Conservation (phyloP, 495 filamentous ascomycete species). For the Penicillium paxilli region DNA sequence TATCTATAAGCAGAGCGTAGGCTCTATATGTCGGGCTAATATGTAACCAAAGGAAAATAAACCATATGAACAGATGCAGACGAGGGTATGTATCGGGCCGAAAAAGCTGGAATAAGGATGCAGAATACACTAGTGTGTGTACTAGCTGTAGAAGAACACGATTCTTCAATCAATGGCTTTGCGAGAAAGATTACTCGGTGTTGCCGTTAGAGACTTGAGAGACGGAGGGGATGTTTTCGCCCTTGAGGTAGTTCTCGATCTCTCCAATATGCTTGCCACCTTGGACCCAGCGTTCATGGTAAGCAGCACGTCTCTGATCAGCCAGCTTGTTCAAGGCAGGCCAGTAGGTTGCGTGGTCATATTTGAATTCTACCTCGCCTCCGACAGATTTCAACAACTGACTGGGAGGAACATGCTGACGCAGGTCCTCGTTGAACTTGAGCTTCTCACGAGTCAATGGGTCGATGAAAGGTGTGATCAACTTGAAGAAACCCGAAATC, state of each 20-base stretch:
- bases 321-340: constrained; percentile 73
- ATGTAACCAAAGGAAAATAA: neutral
- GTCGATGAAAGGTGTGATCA: constrained; percentile 95
- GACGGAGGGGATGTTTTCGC: constrained; percentile 49
- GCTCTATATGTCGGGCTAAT: no score
- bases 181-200: neutral
- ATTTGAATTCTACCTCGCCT: constrained; percentile 71
- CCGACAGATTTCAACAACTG: constrained; percentile 70
- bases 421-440: constrained; percentile 89
- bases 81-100: neutral
- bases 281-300: constrained; percentile 69
- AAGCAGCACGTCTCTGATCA: constrained; percentile 56
- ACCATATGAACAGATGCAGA: neutral
- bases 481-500: constrained; percentile 87
- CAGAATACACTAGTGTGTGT: neutral
- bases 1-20: neutral
- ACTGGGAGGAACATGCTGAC: constrained; percentile 68
- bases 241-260: constrained; percentile 77
- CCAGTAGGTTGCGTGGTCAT: constrained; percentile 89
- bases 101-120: neutral
- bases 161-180: neutral
- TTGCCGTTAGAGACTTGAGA: constrained; percentile 16
- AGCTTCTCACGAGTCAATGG: constrained; percentile 88
- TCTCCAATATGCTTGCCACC: constrained; percentile 81
- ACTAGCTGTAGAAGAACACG: neutral